These are phyloP conservation scores for Asterochloris erici DNA, from an alignment of 139 green algal genomes.

Conservation along the genomic window DNA sequence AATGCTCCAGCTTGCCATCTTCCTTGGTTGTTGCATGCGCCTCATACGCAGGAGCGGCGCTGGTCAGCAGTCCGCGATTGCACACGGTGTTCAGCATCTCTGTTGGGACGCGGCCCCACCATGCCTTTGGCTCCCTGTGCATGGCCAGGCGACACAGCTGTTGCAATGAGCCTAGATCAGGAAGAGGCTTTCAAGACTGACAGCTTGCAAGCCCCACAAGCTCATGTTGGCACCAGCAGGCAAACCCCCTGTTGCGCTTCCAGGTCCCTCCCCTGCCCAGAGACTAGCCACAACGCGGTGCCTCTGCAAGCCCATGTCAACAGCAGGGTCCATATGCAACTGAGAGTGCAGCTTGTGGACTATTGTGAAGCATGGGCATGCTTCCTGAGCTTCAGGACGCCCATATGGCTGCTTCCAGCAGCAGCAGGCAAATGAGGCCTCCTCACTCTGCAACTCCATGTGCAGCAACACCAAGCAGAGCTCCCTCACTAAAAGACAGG, in stretches of 20 bases:
- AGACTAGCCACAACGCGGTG: too few relatives aligned
- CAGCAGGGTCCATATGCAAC: too few relatives aligned
- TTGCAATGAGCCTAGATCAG: neutral
- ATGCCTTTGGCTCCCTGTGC: conserved; percentile 9
- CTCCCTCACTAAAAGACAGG: neutral
- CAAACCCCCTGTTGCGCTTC: too few relatives aligned
- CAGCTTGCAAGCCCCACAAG: neutral
- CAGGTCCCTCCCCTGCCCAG: neutral
- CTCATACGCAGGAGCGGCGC: neutral
- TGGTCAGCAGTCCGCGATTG: neutral
- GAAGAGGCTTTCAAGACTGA: neutral
- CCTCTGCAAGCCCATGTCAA: too few relatives aligned
- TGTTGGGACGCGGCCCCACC: neutral
- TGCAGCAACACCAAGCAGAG: neutral
- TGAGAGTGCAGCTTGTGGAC: too few relatives aligned
- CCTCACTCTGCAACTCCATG: neutral
- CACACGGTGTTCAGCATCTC: conserved; percentile 1
- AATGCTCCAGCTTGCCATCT: neutral
- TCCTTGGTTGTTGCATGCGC: neutral
- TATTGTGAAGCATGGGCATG: too few relatives aligned
- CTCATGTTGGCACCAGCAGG: neutral
- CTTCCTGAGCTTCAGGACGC: neutral
- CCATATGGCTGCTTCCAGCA: neutral
- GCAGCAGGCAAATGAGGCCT: neutral
- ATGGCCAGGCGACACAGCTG: neutral